A percentile compares a stretch with the other conserved stretches of the same genome.
phyloP scores from a whole-genome alignment of 441 rosid species.

The Breynia disticha region DNA sequence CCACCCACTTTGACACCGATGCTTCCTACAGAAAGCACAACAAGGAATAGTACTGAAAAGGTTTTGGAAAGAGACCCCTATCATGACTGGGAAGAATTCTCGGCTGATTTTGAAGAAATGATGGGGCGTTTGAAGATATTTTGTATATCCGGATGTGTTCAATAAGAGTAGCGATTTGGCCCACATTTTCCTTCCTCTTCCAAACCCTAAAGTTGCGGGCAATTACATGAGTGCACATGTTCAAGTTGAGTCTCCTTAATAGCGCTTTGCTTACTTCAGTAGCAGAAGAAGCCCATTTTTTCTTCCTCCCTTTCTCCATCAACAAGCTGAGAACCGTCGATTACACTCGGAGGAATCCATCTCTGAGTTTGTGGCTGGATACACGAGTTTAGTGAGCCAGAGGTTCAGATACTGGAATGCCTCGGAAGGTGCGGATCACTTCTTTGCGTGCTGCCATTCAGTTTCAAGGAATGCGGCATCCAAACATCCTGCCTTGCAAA shows the following conservation, averaged over 20 bases:
- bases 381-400: constrained; percentile 12
- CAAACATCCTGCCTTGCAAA: constrained; percentile 19
- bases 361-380: constrained; percentile 22
- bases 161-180: constrained; percentile 13
- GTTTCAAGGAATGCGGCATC: constrained; percentile 30
- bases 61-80: constrained; percentile 20
- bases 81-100: constrained; percentile 29
- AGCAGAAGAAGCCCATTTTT: constrained; percentile 31
- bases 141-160: constrained; percentile 26
- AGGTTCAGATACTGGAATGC: constrained; percentile 32
- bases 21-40: too few species aligned
- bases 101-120: constrained; percentile 31
- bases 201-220: constrained; percentile 22
- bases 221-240: constrained; percentile 43
- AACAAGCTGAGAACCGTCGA: constrained; percentile 31
- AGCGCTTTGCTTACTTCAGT: constrained; percentile 19
- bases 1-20: too few species aligned
- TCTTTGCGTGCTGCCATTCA: constrained; percentile 35
- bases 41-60: neutral
- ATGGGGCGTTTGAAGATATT: constrained; percentile 26
- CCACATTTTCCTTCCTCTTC: constrained; percentile 29
- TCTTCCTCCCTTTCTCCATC: constrained; percentile 36
- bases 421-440: constrained; percentile 33
- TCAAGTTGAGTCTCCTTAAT: constrained; percentile 30
- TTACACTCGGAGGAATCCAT: constrained; percentile 24